Conservation (phyloP, 805 yeast genomes). For the Lipomyces sp. region DNA sequence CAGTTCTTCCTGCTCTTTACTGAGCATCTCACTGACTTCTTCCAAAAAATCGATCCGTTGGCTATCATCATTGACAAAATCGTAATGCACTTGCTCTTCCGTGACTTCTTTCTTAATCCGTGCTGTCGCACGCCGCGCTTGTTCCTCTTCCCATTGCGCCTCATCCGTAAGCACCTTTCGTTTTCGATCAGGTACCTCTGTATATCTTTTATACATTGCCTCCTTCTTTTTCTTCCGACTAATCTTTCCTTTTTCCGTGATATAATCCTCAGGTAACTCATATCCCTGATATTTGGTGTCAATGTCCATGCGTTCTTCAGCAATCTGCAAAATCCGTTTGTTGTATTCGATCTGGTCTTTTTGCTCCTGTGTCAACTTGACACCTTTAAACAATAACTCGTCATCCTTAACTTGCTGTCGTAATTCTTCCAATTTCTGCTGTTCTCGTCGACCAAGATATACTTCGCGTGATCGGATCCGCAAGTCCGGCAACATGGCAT, state of each 20-base stretch:
- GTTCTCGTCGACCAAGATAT: slow-evolving; percentile 56
- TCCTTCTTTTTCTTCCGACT: slow-evolving; percentile 61
- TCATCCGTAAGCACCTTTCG: slow-evolving; percentile 39
- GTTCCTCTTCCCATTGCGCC: slow-evolving; percentile 60
- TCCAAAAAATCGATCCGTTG: slow-evolving; percentile 63
- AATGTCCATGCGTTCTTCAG: slow-evolving; percentile 50
- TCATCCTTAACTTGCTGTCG: slow-evolving; percentile 55
- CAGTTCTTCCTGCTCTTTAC: slow-evolving; percentile 46
- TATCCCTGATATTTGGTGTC: slow-evolving; percentile 50
- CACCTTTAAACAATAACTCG: slow-evolving; percentile 54
- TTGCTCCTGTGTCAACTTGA: slow-evolving; percentile 54
- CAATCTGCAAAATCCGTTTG: slow-evolving; percentile 54
- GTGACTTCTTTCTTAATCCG: slow-evolving; percentile 16
- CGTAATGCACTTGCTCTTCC: slow-evolving; percentile 52
- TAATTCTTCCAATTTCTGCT: slow-evolving; percentile 51
- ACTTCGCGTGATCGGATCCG: slow-evolving; percentile 56
- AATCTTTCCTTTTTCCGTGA: slow-evolving; percentile 57
- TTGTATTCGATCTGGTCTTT: slow-evolving; percentile 58
- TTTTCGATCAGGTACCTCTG: slow-evolving; percentile 37
- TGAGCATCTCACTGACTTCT: slow-evolving; percentile 49
- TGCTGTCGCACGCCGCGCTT: slow-evolving; percentile 52
- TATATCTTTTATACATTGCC: slow-evolving; percentile 51
- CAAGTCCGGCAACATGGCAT: slow-evolving; percentile 46
- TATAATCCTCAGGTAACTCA: slow-evolving; percentile 60
- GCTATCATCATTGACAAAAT: slow-evolving; percentile 73